Base-by-base conservation (phyloP, 176 grass and related monocot species). In the Lolium multiflorum region DNA sequence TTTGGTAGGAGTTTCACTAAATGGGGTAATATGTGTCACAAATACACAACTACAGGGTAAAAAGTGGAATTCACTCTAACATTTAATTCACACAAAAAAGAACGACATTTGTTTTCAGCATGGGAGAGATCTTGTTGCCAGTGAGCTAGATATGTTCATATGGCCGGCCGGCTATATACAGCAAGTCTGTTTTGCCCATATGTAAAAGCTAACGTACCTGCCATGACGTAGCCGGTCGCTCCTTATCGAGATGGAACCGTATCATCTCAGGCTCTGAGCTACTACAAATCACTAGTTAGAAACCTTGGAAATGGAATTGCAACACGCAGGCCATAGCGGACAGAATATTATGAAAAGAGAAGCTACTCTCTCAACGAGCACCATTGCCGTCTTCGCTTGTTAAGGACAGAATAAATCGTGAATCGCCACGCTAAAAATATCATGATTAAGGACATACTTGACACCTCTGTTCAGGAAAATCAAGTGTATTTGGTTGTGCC, bases 211-310 rank as follows among this genome's bases (percentile, higher is more conserved):
- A 25, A 74, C 71, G 43, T 74, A 60, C 0, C 31, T 76, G 59
- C 74, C 83, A 51, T 48, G 26, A 22, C 18, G 41, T 39, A 39
- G 9, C 68, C 11, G 50, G 12, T 57, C 48, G 41, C 7, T 85
- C 47, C 74, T 55, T 79, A 47, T 47, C 46, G 8, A 47, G 46
- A 47, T 47, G 84, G 68, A 79, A 71, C 50, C 11, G 35, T 74
- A 66, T 54, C 35, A 52, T 71, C 15, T 61, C 38, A 83, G 37
- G 67, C 67, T 46, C 49, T 57, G 4, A 5, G 21, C 38, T 63
- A 35, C 31, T 35, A 43, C n/a, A 56, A 22, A 26, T 46, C 57
- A 5, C 41, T 44, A 44, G 0, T 8, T 44, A 1, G 7, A 44
- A 18, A 16, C 35, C 59, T 60, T 44, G 38, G 7, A 21, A 39